Evolutionary conservation across 2,329 filamentous ascomycete species (phyloP).

Genomic region (Penicillium sp.): DNA sequence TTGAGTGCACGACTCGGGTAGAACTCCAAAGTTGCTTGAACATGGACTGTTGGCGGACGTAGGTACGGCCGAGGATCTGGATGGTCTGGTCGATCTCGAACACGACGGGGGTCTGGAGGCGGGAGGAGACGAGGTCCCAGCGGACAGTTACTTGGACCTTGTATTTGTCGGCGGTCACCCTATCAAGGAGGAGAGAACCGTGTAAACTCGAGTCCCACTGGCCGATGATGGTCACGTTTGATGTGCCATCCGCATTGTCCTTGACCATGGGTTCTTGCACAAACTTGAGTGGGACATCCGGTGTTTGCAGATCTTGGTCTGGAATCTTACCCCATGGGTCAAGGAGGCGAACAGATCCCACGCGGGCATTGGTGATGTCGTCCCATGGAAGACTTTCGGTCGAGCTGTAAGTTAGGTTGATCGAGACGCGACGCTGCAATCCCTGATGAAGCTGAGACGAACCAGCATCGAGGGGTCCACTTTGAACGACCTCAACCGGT

Average conservation of each 20-base stretch:
- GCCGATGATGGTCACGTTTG: slow-evolving; percentile 80
- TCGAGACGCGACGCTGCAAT: slow-evolving; percentile 81
- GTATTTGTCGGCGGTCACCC: slow-evolving; percentile 89
- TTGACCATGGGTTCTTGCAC: slow-evolving; percentile 78
- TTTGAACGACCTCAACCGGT: slow-evolving; percentile 90
- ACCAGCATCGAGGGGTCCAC: slow-evolving; percentile 79
- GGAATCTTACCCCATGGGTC: slow-evolving; percentile 85
- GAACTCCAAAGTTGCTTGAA: slow-evolving; percentile 86
- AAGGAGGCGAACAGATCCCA: slow-evolving; percentile 80
- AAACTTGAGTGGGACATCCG: slow-evolving; percentile 77
- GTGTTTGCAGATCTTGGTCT: slow-evolving; percentile 72
- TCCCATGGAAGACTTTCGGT: slow-evolving; percentile 89
- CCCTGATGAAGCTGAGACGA: slow-evolving; percentile 96
- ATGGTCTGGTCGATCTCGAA: slow-evolving; percentile 81
- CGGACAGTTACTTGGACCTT: slow-evolving; percentile 83
- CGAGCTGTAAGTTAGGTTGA: slow-evolving; percentile 89
- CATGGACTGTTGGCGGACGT: slow-evolving; percentile 83
- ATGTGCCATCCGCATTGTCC: slow-evolving; percentile 87
- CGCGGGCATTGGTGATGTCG: slow-evolving; percentile 74
- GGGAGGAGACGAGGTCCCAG: slow-evolving; percentile 84
- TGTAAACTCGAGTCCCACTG: slow-evolving; percentile 98
- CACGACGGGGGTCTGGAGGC: slow-evolving; percentile 83
- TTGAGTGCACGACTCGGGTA: slow-evolving; percentile 83
- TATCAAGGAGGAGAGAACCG: slow-evolving; percentile 88
- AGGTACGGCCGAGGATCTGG: slow-evolving; percentile 81